Base-by-base conservation (phyloP, 129 eudicot species). In the Solidago caesia region DNA sequence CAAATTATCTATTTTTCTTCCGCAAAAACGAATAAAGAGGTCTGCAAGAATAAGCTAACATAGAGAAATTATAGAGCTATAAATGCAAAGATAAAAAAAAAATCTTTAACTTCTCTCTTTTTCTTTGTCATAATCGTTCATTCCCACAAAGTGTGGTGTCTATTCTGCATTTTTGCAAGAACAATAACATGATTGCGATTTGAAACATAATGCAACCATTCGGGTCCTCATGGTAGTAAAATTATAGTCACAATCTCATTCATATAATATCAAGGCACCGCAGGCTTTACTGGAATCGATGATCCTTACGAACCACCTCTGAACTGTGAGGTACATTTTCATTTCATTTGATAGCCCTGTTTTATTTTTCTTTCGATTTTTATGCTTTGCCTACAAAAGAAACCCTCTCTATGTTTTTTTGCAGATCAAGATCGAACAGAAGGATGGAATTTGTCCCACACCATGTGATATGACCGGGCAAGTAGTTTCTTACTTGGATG, bases 241-340 rank as follows among this genome's bases (percentile, higher is more conserved):
- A 12, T 56, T 59, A 59, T 55, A 8, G 68, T 70, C 44, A 12
- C 66, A 44, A 46, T 47, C 53, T 27, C 44, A 27, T 72, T 73
- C 41, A 79, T 63, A 44, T 53, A 15, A 72, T 72, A 29, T 43
- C 55, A 71, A 59, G 42, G 56, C 33, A 59, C 39, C 85, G 80
- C 91, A 94, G 98, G 98, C 67, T 94, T 94, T 85, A 94, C 98
- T 57, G 98, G 98, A 56, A 88, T 94, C 64, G 97, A 94, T 75
- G 97, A 94, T 87, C 98, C 98, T 65, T 94, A 94, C 47, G 98
- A 94, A 79, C 86, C 89, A 29, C 98, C 98, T 67, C 65, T 87
- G 76, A 87, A 87, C 56, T 90, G 96, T 70, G 98, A 94, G 98
- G 98, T 94, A 58, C 72, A 77, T 74, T 16, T 12, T 16, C 68